Percentiles rank a stretch among this genome's conserved stretches.
These are phyloP conservation scores for Pseudogymnoascus sp. DNA, from an alignment of 2,329 filamentous ascomycete species.

Conservation along the genomic window DNA sequence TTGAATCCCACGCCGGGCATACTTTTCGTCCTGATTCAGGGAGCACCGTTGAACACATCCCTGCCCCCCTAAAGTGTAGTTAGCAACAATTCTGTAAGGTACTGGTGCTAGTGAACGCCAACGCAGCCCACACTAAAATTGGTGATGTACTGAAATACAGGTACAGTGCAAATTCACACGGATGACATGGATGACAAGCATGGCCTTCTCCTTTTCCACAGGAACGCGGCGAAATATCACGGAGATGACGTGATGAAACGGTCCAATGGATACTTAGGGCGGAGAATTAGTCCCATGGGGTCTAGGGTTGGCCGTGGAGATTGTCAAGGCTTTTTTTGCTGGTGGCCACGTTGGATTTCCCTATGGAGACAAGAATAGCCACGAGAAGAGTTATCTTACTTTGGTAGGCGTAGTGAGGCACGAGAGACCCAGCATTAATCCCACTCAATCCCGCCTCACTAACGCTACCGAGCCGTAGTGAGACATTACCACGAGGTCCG, in stretches of 20 bases:
- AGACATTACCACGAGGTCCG: conserved; percentile 8
- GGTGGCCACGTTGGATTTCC: not conserved
- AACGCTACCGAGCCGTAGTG: conserved; percentile 4
- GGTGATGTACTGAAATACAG: not conserved
- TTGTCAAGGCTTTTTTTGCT: not conserved
- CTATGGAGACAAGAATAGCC: not conserved
- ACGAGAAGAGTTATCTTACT: not conserved
- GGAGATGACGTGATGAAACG: conserved; percentile 8
- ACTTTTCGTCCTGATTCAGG: not conserved
- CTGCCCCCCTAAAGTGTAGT: not conserved
- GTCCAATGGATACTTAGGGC: conserved; percentile 4
- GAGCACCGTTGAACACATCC: not conserved
- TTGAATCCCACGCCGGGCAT: not conserved
- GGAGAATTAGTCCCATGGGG: not conserved
- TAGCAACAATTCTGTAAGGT: conserved; percentile 2
- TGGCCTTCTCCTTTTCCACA: conserved; percentile 1
- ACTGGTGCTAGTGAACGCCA: conserved; percentile 5
- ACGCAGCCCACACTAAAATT: not conserved
- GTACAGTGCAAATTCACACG: not conserved
- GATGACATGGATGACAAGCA: conserved; percentile 3
- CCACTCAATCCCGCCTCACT: conserved; percentile 4
- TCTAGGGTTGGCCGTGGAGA: not conserved
- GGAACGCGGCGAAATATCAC: not conserved
- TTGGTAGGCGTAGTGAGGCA: not conserved
- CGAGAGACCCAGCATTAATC: not conserved